Base-by-base conservation (phyloP, 768 basidiomycete species). In the Pleurotus djamor region DNA sequence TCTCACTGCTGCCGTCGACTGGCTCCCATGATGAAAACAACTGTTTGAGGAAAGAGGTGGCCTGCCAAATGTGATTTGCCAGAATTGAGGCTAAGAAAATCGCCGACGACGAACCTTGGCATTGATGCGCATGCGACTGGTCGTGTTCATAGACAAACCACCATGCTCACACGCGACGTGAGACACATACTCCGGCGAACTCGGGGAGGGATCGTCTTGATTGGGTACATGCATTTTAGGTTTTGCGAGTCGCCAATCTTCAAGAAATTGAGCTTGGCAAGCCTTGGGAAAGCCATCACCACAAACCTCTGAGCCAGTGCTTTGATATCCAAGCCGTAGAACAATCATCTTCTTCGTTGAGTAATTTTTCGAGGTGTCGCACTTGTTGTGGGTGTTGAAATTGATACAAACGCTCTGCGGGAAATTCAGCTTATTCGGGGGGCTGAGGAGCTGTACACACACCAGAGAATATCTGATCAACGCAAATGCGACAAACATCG, bases 101-200 rank as follows among this genome's bases (percentile, higher is more conserved):
- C 6, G 6, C 8, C 17, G 44, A 33, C 10, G 8, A 61, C 75
- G 64, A 60, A 86, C 92, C 75, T 85, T 76, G 33, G 61, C 65
- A 34, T 89, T 86, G 67, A 95, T 88, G 37, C 80, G 81, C 41
- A 78, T 78, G 33, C 92, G 85, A 56, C 76, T 76, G 48, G 79
- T 79, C 1, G 72, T 67, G 63, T 84, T 87, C 17, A 83, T 75
- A 17, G 83, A 80, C 52, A 93, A 70, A 0, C 72, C 75, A 21
- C 80, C 86, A 62, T 95, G 93, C 66, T 88, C 87, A 68, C 93
- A 95, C 2, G 73, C 67, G 51, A 94, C 86, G 67, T 94, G 82
- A 37, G 70, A 67, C 45, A 69, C 64, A 69, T 79, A 94, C 33
- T 83, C 81, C 4, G 69, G 67, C 32, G 82, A 76, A 65, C 87